Evolutionary conservation across 1,284 basidiomycete species (phyloP).

Genomic region (Volvariella volvacea): DNA sequence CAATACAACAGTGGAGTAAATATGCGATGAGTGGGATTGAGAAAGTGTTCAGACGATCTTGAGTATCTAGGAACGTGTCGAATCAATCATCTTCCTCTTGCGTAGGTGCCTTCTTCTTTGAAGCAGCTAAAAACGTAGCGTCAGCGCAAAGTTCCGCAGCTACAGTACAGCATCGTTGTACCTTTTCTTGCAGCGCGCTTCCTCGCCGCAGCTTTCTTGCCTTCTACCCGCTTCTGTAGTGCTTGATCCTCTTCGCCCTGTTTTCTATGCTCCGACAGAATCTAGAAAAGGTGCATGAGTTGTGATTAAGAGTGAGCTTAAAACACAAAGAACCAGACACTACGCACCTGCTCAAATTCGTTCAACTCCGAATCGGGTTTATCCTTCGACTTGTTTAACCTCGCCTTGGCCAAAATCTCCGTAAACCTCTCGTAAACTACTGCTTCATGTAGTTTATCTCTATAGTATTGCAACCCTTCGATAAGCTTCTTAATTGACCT

Average conservation of each 20-base stretch:
- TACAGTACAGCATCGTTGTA: conserved; percentile 6
- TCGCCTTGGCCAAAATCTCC: conserved; percentile 73
- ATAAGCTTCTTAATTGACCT: conserved; percentile 94
- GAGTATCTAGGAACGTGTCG: too few species aligned
- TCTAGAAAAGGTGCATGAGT: too few species aligned
- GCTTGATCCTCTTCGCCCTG: conserved; percentile 91
- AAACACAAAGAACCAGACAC: not conserved
- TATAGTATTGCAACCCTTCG: conserved; percentile 86
- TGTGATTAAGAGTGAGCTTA: not conserved
- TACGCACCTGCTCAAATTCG: conserved; percentile 76
- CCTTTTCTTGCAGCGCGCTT: conserved; percentile 40
- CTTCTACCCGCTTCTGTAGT: conserved; percentile 77
- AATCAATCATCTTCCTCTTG: too few species aligned
- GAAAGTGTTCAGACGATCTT: too few species aligned
- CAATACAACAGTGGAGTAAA: too few species aligned
- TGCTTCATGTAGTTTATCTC: conserved; percentile 92
- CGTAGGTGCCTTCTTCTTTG: too few species aligned
- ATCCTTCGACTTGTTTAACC: conserved; percentile 81
- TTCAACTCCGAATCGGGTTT: conserved; percentile 87
- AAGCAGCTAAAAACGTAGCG: too few species aligned
- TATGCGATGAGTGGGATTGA: too few species aligned
- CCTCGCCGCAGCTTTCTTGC: conserved; percentile 76
- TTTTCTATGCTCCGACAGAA: conserved; percentile 74
- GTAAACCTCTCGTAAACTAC: conserved; percentile 80
- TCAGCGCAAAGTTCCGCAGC: too few species aligned